Conservation (phyloP, 768 basidiomycete genomes). For the Leccinum imitatum region DNA sequence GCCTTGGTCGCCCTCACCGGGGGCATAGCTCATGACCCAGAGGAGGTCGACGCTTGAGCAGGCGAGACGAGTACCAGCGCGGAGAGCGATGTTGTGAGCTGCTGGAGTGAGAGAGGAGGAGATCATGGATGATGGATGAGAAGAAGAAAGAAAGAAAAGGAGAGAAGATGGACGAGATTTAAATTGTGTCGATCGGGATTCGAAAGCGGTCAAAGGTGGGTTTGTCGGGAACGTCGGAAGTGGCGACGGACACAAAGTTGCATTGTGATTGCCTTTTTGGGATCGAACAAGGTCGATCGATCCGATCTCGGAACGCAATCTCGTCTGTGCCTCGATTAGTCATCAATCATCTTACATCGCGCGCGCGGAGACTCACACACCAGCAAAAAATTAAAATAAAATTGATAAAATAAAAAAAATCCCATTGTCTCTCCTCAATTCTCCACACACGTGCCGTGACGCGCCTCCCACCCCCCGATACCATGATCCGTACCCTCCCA, state of each 20-base stretch:
- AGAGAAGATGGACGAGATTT: conserved; percentile 17
- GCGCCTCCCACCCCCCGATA: conserved; percentile 45
- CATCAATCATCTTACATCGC: not conserved
- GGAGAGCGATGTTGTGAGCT: conserved; percentile 7
- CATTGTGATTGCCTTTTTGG: conserved; percentile 21
- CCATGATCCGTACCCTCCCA: conserved; percentile 38
- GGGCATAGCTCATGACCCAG: conserved; percentile 63
- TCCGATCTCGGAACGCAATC: conserved; percentile 19
- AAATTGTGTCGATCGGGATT: conserved; percentile 28
- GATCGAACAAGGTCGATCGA: conserved; percentile 29
- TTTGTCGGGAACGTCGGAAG: not conserved
- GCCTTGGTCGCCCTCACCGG: conserved; percentile 61
- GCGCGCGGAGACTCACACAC: not conserved
- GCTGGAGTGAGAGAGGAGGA: conserved; percentile 11
- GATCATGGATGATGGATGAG: not conserved
- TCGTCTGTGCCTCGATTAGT: conserved; percentile 13
- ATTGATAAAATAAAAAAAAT: not conserved
- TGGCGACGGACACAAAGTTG: conserved; percentile 8
- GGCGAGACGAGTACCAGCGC: conserved; percentile 30
- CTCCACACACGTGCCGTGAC: conserved; percentile 48
- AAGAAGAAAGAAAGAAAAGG: not conserved
- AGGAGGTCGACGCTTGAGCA: conserved; percentile 55
- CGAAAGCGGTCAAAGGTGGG: conserved; percentile 12
- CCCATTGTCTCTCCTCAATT: conserved; percentile 10
- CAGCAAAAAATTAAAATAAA: not conserved